phyloP scores from a whole-genome alignment of 306 rosid species.

The Prosopis cineraria region DNA sequence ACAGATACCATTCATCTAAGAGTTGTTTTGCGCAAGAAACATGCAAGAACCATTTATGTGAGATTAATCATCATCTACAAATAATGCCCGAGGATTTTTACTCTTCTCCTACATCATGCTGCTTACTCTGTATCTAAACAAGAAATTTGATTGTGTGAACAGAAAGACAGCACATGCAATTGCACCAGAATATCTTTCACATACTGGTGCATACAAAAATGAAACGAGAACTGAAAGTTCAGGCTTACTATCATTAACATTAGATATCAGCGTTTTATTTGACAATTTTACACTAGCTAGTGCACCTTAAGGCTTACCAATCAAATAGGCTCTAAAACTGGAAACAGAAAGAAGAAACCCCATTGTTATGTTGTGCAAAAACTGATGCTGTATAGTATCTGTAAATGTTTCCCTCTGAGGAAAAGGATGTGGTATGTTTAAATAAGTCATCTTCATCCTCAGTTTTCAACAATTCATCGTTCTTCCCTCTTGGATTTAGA shows the following conservation, averaged over 20 bases:
- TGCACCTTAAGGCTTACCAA: not conserved
- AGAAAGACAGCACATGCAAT: not conserved
- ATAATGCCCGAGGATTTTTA: no score
- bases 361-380: not conserved
- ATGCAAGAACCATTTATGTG: no score
- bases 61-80: no score
- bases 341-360: constrained; percentile 1
- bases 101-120: no score
- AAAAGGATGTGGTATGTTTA: not conserved
- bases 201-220: constrained; percentile 12
- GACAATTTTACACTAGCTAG: no score
- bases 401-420: not conserved
- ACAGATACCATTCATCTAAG: no score
- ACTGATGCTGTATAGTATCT: not conserved
- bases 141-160: not conserved
- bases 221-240: not conserved
- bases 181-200: not conserved
- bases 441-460: not conserved
- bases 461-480: not conserved
- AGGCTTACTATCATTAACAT: not conserved
- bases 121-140: no score
- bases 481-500: constrained; percentile 6
- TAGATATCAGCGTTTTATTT: not conserved
- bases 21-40: no score
- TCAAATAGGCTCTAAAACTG: not conserved